A percentile compares a stretch with the other conserved stretches of the same genome.
Conservation (phyloP, 2,329 filamentous ascomycete species). For the Xylariaceae sp. region DNA sequence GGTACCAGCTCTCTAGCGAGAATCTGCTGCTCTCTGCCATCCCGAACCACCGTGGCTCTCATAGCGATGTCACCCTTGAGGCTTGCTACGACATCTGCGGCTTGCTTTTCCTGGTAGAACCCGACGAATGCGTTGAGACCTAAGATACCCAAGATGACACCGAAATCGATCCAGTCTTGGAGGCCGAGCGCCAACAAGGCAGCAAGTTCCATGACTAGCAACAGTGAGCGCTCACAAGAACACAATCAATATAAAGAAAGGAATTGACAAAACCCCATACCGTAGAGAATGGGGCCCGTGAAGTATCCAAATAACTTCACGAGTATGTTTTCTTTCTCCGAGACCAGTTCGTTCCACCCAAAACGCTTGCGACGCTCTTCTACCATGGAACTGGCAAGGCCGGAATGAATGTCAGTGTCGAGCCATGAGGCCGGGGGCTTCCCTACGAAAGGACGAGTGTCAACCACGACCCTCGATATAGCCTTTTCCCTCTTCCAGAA, state of each 20-base stretch:
- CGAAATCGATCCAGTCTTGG: constrained; percentile 71
- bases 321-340: constrained; percentile 68
- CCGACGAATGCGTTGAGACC: constrained; percentile 71
- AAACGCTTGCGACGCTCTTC: constrained; percentile 59
- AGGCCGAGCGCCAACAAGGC: constrained; percentile 70
- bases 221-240: background rate
- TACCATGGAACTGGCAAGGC: constrained; percentile 53
- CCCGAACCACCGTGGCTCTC: constrained; percentile 64
- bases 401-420: constrained; percentile 59
- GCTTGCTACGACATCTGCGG: constrained; percentile 69
- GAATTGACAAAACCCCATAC: constrained; percentile 47
- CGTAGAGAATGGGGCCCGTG: constrained; percentile 67
- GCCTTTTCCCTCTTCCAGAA: constrained; percentile 47
- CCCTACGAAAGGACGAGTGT: constrained; percentile 38
- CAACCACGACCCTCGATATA: constrained; percentile 32
- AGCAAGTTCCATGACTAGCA: constrained; percentile 69
- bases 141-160: constrained; percentile 73
- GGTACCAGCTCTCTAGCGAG: constrained; percentile 70
- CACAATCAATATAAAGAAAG: background rate
- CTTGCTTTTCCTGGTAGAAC: constrained; percentile 80
- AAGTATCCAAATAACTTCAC: constrained; percentile 68
- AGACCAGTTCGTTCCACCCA: constrained; percentile 65
- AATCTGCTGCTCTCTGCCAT: constrained; percentile 64
- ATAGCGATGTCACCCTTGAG: constrained; percentile 77
- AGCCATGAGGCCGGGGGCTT: constrained; percentile 60